Conservation (phyloP, 2,329 filamentous ascomycete species). For the Xylariomycetidae sp. region DNA sequence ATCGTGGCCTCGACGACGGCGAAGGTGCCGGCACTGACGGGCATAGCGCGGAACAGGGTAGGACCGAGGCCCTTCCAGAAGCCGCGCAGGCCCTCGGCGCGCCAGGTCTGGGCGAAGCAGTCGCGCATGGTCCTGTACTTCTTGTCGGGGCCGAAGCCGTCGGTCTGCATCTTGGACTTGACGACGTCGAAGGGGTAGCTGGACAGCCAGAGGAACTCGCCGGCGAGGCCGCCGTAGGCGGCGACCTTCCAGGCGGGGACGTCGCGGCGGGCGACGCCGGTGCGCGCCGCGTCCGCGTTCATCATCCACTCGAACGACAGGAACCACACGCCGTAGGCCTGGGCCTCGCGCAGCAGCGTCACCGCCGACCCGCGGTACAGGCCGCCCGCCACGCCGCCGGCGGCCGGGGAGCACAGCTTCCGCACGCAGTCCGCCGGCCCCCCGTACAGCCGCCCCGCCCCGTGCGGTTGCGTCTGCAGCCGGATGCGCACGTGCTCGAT, state of each 20-base stretch:
- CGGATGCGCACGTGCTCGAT: slow-evolving; percentile 97
- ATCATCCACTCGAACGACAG: slow-evolving; percentile 92
- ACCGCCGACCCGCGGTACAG: slow-evolving; percentile 85
- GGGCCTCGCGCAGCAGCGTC: slow-evolving; percentile 81
- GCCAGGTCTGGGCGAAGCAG: slow-evolving; percentile 80
- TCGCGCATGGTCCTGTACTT: slow-evolving; percentile 79
- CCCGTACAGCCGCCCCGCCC: slow-evolving; percentile 66
- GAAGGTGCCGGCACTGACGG: slow-evolving; percentile 96
- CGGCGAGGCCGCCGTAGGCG: slow-evolving; percentile 85
- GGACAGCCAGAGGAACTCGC: slow-evolving; percentile 86
- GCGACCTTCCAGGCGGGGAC: slow-evolving; percentile 83
- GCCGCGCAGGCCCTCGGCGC: slow-evolving; percentile 67
- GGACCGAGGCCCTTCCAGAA: slow-evolving; percentile 96
- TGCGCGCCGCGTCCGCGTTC: slow-evolving; percentile 79
- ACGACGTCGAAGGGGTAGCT: slow-evolving; percentile 96
- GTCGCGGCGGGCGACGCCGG: slow-evolving; percentile 66
- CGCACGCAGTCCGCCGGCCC: slow-evolving; percentile 88
- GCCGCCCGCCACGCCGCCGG: slow-evolving; percentile 61
- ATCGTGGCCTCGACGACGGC: slow-evolving; percentile 69
- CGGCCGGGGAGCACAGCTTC: slow-evolving; percentile 58
- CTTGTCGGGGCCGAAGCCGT: slow-evolving; percentile 71
- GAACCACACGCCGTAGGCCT: slow-evolving; percentile 96
- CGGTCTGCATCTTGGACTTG: slow-evolving; percentile 99
- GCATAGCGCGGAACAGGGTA: slow-evolving; percentile 90
- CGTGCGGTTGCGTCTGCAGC: slow-evolving; percentile 93